Base-by-base conservation (phyloP, 768 basidiomycete species). In the Auricularia heimuer region DNA sequence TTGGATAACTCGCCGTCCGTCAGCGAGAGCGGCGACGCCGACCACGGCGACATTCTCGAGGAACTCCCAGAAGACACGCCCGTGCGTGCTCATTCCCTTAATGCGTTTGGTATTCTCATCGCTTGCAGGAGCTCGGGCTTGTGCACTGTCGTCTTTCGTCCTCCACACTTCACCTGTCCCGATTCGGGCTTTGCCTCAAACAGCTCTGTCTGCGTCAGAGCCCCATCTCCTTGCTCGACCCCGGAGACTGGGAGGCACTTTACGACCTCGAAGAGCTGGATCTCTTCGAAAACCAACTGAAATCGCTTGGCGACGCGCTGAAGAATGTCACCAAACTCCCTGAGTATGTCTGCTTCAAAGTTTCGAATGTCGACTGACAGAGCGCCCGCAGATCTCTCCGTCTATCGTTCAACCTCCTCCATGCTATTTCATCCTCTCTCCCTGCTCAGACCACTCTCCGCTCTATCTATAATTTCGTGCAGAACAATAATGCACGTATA, bases 241-340 rank as follows among this genome's bases (percentile, higher is more conserved):
- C 89, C 3, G 82, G 83, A 16, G 84, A 87, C 10, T 92, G 96
- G 70, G 77, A 78, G 36, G 76, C 81, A 37, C 75, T 98, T 64
- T 81, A 73, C 12, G 80, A 84, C 56, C 76, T 99, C 42, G 90
- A 94, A 71, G 97, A 98, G 68, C 75, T 98, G 65, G 97, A 99
- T 76, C 70, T 98, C 67, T 99, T 98, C 73, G 97, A 99, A 75
- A 99, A 99, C 78, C 88, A 92, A 73, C 74, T 99, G 68, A 95
- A 92, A 76, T 76, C 78, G 62, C 66, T 91, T 21, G 89, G 83
- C 0, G 78, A 84, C 66, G 87, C 89, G 0, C 70, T 98, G 63
- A 80, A 87, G 66, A 78, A 78, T 39, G 71, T 86, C 54, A 73
- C 74, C 3, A 80, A 80, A 37, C 78, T 93, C 29, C 29, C 29